Evolutionary conservation across 2,329 filamentous ascomycete genomes (phyloP), one percentile per base, ranked within the genome.

Genomic region (Arthrobotrys musiformis): DNA sequence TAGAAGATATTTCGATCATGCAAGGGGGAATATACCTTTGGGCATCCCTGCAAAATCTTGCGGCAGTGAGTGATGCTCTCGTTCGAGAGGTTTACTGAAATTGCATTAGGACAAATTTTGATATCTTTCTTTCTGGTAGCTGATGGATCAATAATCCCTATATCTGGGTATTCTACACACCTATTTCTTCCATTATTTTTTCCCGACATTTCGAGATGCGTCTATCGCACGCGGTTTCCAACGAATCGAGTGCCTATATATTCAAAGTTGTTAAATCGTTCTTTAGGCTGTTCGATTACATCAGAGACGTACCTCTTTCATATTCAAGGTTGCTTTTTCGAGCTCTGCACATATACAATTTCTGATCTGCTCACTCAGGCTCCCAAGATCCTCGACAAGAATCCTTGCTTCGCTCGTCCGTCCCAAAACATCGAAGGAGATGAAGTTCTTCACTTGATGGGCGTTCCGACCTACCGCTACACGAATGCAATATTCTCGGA

Each of bases 271-370:
- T 13, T 35, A 35, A 35, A n/a, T n/a, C n/a, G n/a, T n/a, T n/a
- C n/a, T n/a, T n/a, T n/a, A n/a, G n/a, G n/a, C n/a, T n/a, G 24
- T 5, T n/a, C 1, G 17, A n/a, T 15, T 3, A 13, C 17, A 2
- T n/a, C 11, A 15, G 1, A n/a, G 2, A 2, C 17, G 11, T n/a
- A 42, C 37, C 37, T 42, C 37, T 42, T 42, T 42, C 37, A 42
- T 42, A n/a, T 42, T 46, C 6, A 7, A 15, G 2, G 33, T 19
- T 6, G 69, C 69, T 8, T 50, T 60, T 8, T 66, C 11, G 9
- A 73, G 24, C 0, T 66, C 69, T 13, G 28, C 11, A 4, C 60
- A 66, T n/a, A 73, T 66, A 2, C 4, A 11, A 17, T 73, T 50
- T 44, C 50, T 66, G 1, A 37, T 66, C 15, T 40, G 7, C 17